Conservation (phyloP, 2,329 filamentous ascomycete genomes). For the Diaporthe citriasiana region DNA sequence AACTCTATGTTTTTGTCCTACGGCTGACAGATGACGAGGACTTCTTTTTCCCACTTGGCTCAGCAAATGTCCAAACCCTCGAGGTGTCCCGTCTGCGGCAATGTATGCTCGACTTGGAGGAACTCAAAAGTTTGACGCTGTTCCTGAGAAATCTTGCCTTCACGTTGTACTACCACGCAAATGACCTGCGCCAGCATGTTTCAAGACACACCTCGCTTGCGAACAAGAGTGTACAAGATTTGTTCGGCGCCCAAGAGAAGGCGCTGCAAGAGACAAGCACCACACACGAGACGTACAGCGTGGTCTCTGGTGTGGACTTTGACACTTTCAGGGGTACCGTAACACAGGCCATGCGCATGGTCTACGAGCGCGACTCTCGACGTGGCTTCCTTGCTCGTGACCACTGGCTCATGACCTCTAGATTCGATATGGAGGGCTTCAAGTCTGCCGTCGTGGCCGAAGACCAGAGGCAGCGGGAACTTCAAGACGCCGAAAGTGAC, state of each 20-base stretch:
- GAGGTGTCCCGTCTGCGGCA: slow-evolving; percentile 65
- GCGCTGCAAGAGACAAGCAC: slow-evolving; percentile 39
- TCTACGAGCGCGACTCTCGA: slow-evolving; percentile 94
- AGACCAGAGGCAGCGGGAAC: slow-evolving; percentile 82
- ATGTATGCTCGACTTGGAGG: slow-evolving; percentile 78
- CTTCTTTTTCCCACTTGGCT: slow-evolving; percentile 77
- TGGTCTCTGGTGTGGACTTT: slow-evolving; percentile 79
- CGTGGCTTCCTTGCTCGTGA: slow-evolving; percentile 84
- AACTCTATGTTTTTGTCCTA: slow-evolving; percentile 93
- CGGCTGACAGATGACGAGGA: slow-evolving; percentile 97
- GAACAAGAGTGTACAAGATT: slow-evolving; percentile 13
- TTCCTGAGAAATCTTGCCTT: slow-evolving; percentile 96
- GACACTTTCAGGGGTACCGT: slow-evolving; percentile 84
- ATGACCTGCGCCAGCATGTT: slow-evolving; percentile 62
- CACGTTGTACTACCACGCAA: slow-evolving; percentile 85
- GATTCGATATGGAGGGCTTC: slow-evolving; percentile 91
- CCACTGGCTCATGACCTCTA: slow-evolving; percentile 94
- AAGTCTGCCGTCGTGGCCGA: slow-evolving; percentile 89
- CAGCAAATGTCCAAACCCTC: slow-evolving; percentile 53
- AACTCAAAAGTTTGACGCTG: slow-evolving; percentile 80
- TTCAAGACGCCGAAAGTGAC: slow-evolving; percentile 73
- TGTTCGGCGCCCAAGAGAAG: slow-evolving; percentile 25
- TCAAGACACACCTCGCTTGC: slow-evolving; percentile 46
- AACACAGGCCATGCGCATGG: slow-evolving; percentile 84
- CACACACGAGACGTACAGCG: slow-evolving; percentile 50